Evolutionary conservation across 192 early-diverging fungal species (phyloP).

Genomic region (Umbelopsis sp.): DNA sequence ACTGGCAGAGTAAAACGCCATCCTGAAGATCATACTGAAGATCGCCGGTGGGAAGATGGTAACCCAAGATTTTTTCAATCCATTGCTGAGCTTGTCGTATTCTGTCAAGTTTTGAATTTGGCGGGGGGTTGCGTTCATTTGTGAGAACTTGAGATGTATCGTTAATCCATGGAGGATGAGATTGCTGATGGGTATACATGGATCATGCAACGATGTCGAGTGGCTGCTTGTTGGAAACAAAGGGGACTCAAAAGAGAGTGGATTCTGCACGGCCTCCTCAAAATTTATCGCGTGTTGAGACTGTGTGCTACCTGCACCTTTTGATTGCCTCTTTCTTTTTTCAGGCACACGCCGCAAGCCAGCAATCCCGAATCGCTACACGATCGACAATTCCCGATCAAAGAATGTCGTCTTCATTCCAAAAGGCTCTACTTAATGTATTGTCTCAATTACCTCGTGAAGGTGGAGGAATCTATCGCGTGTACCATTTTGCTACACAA

Average conservation of each 20-base stretch:
- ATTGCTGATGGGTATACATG: constrained; percentile 1
- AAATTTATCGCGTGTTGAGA: constrained; percentile 8
- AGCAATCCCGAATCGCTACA: neutral
- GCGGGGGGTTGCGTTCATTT: neutral
- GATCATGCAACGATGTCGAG: constrained; percentile 9
- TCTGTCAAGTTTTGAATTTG: neutral
- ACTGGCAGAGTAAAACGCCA: constrained; percentile 76
- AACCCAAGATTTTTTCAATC: constrained; percentile 23
- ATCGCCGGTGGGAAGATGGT: constrained; percentile 53
- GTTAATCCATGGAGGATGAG: constrained; percentile 7
- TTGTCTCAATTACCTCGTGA: neutral
- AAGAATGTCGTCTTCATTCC: neutral
- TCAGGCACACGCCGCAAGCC: constrained; percentile 18
- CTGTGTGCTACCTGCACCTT: constrained; percentile 3
- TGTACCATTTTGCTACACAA: constrained; percentile 2
- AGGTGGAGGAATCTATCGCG: neutral
- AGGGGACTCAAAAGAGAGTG: neutral
- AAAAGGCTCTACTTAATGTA: neutral
- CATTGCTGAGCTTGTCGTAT: constrained; percentile 20
- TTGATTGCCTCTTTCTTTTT: constrained; percentile 11
- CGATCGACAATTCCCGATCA: neutral
- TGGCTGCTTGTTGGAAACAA: neutral
- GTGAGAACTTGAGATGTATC: neutral
- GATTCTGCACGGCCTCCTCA: constrained; percentile 15
- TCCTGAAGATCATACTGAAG: constrained; percentile 68